Evolutionary conservation across 2,329 filamentous ascomycete species (phyloP), one percentile per base, ranked within the genome.

Genomic region (Stachybotrys chlorohalonatus): DNA sequence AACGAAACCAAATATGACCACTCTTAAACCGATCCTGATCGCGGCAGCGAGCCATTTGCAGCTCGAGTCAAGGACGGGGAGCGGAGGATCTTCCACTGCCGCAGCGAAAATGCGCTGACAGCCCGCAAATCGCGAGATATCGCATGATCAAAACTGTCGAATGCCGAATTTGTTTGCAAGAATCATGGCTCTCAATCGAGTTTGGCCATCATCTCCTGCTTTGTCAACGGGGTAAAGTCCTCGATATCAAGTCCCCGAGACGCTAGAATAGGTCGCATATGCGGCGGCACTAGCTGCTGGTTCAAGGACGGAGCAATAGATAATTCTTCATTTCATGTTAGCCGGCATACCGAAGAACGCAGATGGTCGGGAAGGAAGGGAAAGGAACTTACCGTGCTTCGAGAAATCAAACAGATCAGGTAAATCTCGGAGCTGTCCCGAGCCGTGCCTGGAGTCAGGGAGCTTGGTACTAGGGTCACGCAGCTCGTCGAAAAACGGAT

Each of bases 401-500:
- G 89, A 87, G 72, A 99, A 99, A 71, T 97, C 87, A 73, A 96
- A 99, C 54, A 99, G 82, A 49, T 82, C 80, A 24, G 94, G 94
- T 53, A 99, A 75, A 57, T 96, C 92, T 68, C 88, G 87, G 52
- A 88, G 74, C 50, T 88, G 80, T 58, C 87, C 88, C 62, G 87
- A 89, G 58, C 89, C 83, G 73, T 96, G 91, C 69, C 94, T 88
- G 30, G 94, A 99, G 71, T 99, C 94, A 9, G 93, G 94, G 60
- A 99, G 80, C 70, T 87, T 89, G 57, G 92, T 97, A 70, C 72
- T 85, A n/a, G 91, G 90, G 66, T 96, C 91, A 66, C 94, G 84
- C 59, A 99, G 80, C 73, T 99, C 94, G 67, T 99, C 93, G 67
- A 99, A 99, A 82, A 97, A 99, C 45, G 94, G 91, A 66, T 99